Evolutionary conservation across 164 flowering plant species (phyloP).

Genomic region (Tetracentron sinense): DNA sequence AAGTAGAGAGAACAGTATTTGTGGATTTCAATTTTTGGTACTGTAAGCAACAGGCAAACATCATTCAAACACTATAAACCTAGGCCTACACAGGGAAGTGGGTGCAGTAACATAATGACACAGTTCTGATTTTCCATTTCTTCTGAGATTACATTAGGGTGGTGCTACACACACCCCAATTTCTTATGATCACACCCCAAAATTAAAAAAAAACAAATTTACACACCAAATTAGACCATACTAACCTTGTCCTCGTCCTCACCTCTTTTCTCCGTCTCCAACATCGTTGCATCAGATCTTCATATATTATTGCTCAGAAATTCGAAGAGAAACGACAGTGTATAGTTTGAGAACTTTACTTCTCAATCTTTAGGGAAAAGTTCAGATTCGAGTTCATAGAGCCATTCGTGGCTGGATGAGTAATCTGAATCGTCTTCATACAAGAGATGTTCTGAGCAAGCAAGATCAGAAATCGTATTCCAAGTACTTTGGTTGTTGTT

Average conservation of each 20-base stretch:
- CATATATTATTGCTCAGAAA: constrained; percentile 62
- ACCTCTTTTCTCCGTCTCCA: too few species aligned
- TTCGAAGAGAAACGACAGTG: constrained; percentile 44
- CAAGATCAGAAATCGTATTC: constrained; percentile 37
- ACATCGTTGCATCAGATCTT: too few species aligned
- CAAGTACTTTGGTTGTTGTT: constrained; percentile 14
- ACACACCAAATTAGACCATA: too few species aligned
- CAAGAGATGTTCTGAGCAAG: constrained; percentile 47
- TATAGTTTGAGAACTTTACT: constrained; percentile 37
- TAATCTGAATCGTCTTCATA: constrained; percentile 31
- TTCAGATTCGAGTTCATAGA: constrained; percentile 40
- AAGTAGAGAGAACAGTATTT: background rate
- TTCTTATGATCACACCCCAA: too few species aligned
- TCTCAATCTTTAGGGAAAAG: constrained; percentile 29
- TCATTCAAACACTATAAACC: too few species aligned
- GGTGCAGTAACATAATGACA: too few species aligned
- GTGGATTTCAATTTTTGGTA: background rate
- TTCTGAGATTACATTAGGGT: too few species aligned
- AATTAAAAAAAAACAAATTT: too few species aligned
- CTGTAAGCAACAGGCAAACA: background rate
- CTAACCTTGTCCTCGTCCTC: too few species aligned
- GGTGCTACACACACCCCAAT: too few species aligned
- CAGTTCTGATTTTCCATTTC: too few species aligned
- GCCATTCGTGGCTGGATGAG: constrained; percentile 29
- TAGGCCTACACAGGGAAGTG: too few species aligned